Evolutionary conservation across 257 asterid species (phyloP).

Genomic region (Capsicum rhomboideum): DNA sequence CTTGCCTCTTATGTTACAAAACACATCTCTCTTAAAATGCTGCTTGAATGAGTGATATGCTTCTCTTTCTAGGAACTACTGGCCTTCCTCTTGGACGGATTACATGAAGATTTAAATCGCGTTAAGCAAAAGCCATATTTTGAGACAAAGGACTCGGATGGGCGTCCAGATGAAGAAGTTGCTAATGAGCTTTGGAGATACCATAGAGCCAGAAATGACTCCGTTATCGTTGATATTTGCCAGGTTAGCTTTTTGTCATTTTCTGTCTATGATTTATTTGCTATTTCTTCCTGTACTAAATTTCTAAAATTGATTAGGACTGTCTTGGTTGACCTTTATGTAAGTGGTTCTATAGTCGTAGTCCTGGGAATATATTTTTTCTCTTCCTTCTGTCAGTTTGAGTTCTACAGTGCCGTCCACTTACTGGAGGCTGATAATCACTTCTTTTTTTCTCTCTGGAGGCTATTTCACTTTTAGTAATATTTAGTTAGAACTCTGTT

Average conservation of each 20-base stretch:
- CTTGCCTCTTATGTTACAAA: not conserved
- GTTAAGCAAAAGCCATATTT: constrained; percentile 90
- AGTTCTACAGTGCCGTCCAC: not conserved
- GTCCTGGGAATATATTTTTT: not conserved
- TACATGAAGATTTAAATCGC: constrained; percentile 96
- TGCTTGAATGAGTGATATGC: not conserved
- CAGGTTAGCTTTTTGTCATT: constrained; percentile 45
- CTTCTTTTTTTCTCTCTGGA: not conserved
- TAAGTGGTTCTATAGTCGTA: not conserved
- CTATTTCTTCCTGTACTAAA: not conserved
- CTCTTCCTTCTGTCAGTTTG: not conserved
- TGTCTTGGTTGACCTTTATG: not conserved
- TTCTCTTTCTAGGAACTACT: constrained; percentile 71
- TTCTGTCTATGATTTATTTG: not conserved
- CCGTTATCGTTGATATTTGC: constrained; percentile 85
- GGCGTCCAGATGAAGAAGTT: constrained; percentile 78
- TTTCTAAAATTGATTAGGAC: not conserved
- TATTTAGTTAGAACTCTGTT: not conserved
- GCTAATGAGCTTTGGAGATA: constrained; percentile 93
- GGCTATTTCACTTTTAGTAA: not conserved
- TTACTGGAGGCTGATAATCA: not conserved
- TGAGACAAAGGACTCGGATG: constrained; percentile 78
- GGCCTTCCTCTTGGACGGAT: constrained; percentile 93
- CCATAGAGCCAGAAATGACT: constrained; percentile 92
- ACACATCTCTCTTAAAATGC: not conserved